A percentile compares a stretch with the other conserved stretches of the same genome.
Evolutionary conservation across 1,284 basidiomycete species (phyloP).

Genomic region (Malassezia obtusa): DNA sequence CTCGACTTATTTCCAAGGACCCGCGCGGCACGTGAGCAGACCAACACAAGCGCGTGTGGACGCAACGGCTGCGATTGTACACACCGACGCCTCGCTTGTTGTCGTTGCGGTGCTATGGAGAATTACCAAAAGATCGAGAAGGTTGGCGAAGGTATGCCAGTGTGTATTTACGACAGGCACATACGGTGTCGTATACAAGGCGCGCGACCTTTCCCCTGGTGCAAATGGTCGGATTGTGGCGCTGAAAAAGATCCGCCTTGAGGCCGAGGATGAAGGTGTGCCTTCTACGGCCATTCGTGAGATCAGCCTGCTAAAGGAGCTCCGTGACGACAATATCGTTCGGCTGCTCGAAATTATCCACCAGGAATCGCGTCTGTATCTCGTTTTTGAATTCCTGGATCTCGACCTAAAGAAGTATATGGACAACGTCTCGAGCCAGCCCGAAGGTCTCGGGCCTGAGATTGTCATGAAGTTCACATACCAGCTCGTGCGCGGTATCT

Average conservation of each 20-base stretch:
- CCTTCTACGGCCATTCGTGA: slow-evolving; percentile 95
- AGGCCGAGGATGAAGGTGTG: slow-evolving; percentile 95
- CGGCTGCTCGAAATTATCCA: slow-evolving; percentile 85
- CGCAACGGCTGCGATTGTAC: background rate
- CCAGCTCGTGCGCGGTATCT: slow-evolving; percentile 73
- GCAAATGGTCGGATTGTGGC: slow-evolving; percentile 51
- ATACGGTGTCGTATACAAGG: slow-evolving; percentile 85
- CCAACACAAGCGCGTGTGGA: slow-evolving; percentile 8
- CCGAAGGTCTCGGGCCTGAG: slow-evolving; percentile 58
- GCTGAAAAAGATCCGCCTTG: slow-evolving; percentile 88
- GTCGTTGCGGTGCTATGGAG: slow-evolving; percentile 40
- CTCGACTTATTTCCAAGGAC: background rate
- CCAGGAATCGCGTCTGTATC: slow-evolving; percentile 88
- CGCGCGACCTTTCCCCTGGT: slow-evolving; percentile 57
- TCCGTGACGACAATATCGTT: slow-evolving; percentile 93
- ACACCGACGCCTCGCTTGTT: background rate
- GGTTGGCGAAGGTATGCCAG: slow-evolving; percentile 47
- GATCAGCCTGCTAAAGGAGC: slow-evolving; percentile 91
- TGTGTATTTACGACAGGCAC: slow-evolving; percentile 60
- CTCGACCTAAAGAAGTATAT: slow-evolving; percentile 93
- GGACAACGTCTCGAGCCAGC: slow-evolving; percentile 55
- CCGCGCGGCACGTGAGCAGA: slow-evolving; percentile 6
- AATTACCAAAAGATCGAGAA: slow-evolving; percentile 67
- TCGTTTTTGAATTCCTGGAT: slow-evolving; percentile 92
- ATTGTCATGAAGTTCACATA: slow-evolving; percentile 89